Base-by-base conservation (phyloP, 257 asterid species). In the Anisodus tanguticus region DNA sequence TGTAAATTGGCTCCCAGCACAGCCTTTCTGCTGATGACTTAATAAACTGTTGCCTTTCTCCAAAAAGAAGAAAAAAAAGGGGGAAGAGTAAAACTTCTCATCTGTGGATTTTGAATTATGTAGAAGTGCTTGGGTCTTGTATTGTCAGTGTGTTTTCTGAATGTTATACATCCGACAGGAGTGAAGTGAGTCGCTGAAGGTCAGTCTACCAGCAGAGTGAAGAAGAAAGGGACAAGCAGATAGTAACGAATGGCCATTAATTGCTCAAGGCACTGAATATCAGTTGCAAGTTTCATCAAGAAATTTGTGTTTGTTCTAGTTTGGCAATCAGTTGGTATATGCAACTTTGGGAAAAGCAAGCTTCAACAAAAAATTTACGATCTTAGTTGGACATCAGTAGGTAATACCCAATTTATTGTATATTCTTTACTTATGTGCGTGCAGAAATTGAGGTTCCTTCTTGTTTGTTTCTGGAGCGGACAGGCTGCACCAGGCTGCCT, bases 151-250 rank as follows among this genome's bases (percentile, higher is more conserved):
- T 47, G 63, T 74, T 49, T 76, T 76, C 66, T 77, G 66, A 77
- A 53, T 13, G 66, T 31, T 13, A 76, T 26, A 13, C 10, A 13
- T 77, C 69, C 60, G 37, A 63, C 85, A 90, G 91, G 77, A 84
- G 80, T 59, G 92, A 88, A 83, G 82, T 72, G 53, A 87, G 78
- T 60, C 85, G 67, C 15, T 51, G 37, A 47, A 80, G 78, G 84
- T 57, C 66, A 7, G 72, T 68, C 47, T 77, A 64, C 77, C 86
- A 45, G 78, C 86, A 74, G 87, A 85, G 82, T 39, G 47, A 63
- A 84, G 88, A 86, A 63, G 88, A 71, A 58, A 72, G 79, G 37
- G 83, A 78, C 6, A 57, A 57, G 17, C 86, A 84, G 58, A 67
- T 62, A 37, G 68, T 64, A 69, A 55, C 59, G 9, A 86, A 82